phyloP scores from a whole-genome alignment of 2,329 filamentous ascomycete genomes.

The Aspergillus sclerotialis region DNA sequence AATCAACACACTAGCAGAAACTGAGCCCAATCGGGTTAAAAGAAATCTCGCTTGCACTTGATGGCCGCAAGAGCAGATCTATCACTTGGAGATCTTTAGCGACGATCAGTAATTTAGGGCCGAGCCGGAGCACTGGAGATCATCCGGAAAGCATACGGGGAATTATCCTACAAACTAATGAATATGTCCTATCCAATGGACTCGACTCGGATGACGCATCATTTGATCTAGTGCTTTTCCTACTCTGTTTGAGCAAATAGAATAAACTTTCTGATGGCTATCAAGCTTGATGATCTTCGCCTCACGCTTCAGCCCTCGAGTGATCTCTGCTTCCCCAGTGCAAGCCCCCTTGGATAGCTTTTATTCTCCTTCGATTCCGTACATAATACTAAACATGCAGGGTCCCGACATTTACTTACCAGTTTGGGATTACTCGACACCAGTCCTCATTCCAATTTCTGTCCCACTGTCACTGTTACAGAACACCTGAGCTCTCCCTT shows the following conservation, averaged over 20 bases:
- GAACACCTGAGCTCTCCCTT: slow-evolving; percentile 2
- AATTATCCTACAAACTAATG: no score
- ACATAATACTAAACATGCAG: neutral
- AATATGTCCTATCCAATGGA: no score
- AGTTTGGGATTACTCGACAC: neutral
- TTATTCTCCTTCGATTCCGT: neutral
- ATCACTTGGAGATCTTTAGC: neutral
- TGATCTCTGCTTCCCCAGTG: neutral
- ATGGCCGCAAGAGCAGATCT: no score
- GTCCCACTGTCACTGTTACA: slow-evolving; percentile 1
- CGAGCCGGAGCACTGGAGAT: slow-evolving; percentile 10
- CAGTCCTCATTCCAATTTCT: slow-evolving; percentile 2
- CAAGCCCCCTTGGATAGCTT: neutral
- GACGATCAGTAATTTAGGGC: slow-evolving; percentile 9
- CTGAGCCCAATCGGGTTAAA: no score
- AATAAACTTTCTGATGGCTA: no score
- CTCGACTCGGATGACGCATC: no score
- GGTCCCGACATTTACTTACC: neutral
- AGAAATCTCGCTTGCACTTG: no score
- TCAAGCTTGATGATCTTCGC: no score
- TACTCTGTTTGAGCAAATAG: no score
- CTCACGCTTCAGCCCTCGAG: no score
- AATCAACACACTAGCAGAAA: neutral
- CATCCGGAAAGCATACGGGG: slow-evolving; percentile 9
- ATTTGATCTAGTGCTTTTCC: no score